phyloP scores from a whole-genome alignment of 148 eudicot genomes.

The Heliamphora exappendiculata region DNA sequence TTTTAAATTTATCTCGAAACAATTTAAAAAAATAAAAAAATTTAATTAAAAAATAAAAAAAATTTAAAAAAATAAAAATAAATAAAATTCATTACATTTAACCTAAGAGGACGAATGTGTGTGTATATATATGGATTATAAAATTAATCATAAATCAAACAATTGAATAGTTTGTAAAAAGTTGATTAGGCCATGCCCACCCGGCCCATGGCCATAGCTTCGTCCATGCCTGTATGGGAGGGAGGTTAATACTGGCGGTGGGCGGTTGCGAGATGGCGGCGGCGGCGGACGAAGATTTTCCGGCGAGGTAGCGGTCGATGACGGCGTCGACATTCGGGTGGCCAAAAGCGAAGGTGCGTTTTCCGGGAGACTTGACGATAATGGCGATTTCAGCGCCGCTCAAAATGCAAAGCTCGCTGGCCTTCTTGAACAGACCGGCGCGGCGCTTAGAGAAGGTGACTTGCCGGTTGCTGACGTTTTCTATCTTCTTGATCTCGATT shows the following conservation, averaged over 20 bases:
- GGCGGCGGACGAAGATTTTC: not conserved
- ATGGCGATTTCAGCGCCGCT: constrained; percentile 2
- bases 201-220: too few relatives aligned
- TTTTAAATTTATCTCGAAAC: too few relatives aligned
- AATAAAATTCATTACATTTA: too few relatives aligned
- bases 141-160: too few relatives aligned
- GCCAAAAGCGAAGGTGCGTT: not conserved
- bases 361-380: not conserved
- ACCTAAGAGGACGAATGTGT: too few relatives aligned
- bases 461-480: not conserved
- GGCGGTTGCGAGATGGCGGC: not conserved
- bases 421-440: not conserved
- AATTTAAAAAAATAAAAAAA: too few relatives aligned
- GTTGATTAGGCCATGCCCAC: too few relatives aligned
- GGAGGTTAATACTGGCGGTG: not conserved
- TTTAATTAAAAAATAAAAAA: too few relatives aligned
- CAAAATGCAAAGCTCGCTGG: not conserved
- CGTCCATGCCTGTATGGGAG: too few relatives aligned
- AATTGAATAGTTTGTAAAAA: too few relatives aligned
- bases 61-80: too few relatives aligned
- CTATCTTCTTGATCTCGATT: constrained; percentile 1
- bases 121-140: too few relatives aligned
- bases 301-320: not conserved
- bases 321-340: not conserved
- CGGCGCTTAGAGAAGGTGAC: constrained; percentile 5